Base-by-base conservation (phyloP, 352 stramenopile species). In the Globisporangium mamillatum region DNA sequence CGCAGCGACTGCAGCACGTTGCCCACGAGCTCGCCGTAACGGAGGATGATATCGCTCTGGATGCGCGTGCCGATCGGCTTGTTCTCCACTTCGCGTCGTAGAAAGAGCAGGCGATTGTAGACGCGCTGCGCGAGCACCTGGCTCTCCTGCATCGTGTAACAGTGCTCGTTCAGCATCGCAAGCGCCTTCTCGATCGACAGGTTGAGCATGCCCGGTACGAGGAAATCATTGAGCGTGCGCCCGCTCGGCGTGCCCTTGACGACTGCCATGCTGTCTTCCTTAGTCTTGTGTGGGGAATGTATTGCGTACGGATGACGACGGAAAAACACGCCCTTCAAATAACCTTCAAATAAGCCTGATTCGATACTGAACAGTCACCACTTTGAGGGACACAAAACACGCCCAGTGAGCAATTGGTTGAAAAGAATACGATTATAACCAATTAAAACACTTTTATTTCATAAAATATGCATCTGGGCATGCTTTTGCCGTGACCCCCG, bases 191-290 rank as follows among this genome's bases (percentile, higher is more conserved):
- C 50, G 48, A 71, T 66, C 16, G 66, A 53, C 0, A 64, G 46
- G 44, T 69, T 57, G 27, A 69, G 41, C 64, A 69, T 69, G 2
- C 64, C 64, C 1, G 64, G 64, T 22, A 69, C 64, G 16, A 69
- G 36, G 41, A 69, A 69, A 56, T 69, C 46, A 1, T 41, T 52
- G 20, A 69, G 55, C 29, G 41, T 59, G 41, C 64, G 64, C 41
- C 46, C 44, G 38, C 27, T 50, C 25, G 46, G 12, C 60, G 24
- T 25, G 5, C 32, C 4, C 52, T 58, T 58, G 22, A 34, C 24
- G 14, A 58, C n/a, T 14, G n/a, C 52, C 52, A 57, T 57, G 4
- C 12, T 32, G 27, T 32, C 27, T 29, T 29, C 27, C 27, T 32
- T 32, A 3, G 27, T 32, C 27, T 32, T 32, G 27, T 32, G 27